Conservation (phyloP, 345 rosid species). For the Geranium brycei region DNA sequence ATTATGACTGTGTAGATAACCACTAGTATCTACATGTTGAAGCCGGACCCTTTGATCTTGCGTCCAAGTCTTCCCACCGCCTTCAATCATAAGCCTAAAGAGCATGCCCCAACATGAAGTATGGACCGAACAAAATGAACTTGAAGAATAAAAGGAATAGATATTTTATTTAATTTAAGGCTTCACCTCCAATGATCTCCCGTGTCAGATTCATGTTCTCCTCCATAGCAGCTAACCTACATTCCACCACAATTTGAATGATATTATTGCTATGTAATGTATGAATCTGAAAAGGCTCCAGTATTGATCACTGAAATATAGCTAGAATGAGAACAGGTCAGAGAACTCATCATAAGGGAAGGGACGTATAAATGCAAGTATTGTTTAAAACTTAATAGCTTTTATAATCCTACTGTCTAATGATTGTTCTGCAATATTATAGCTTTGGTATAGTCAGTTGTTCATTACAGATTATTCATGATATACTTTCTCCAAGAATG, state of each 20-base stretch:
- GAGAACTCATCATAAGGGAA: too few relatives aligned
- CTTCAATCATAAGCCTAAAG: constrained; percentile 68
- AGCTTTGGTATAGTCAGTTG: too few relatives aligned
- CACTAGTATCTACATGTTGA: constrained; percentile 90
- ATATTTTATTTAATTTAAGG: too few relatives aligned
- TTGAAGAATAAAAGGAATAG: too few relatives aligned
- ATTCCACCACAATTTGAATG: not conserved
- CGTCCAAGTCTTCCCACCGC: constrained; percentile 87
- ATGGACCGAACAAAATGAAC: not conserved
- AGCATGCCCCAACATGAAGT: constrained; percentile 5
- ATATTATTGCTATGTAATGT: too few relatives aligned
- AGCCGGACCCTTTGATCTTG: constrained; percentile 84
- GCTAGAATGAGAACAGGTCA: not conserved
- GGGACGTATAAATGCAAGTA: too few relatives aligned
- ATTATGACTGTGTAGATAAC: constrained; percentile 91
- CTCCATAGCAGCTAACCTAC: constrained; percentile 96
- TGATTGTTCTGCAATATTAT: too few relatives aligned
- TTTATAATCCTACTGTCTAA: too few relatives aligned
- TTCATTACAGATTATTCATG: too few relatives aligned
- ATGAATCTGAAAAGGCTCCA: not conserved
- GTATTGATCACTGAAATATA: too few relatives aligned
- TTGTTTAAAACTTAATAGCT: too few relatives aligned
- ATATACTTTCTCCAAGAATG: too few relatives aligned
- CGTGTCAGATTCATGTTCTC: constrained; percentile 78
- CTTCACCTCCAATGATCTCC: constrained; percentile 91